Conservation (phyloP, 2,329 filamentous ascomycete genomes). For the Rachicladosporium sp. region DNA sequence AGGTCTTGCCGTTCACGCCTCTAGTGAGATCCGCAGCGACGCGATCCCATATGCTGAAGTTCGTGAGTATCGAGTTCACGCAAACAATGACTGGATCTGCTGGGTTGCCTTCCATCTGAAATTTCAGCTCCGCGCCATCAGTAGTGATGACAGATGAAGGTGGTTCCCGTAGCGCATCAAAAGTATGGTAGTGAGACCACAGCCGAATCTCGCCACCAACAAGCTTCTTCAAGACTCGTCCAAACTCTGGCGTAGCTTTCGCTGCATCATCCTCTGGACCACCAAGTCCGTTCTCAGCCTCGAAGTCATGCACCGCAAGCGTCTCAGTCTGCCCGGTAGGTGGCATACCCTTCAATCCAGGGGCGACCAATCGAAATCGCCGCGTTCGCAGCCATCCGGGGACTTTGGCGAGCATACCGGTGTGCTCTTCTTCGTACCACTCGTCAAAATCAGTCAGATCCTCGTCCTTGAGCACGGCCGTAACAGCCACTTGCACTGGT, state of each 20-base stretch:
- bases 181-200: conserved; percentile 67
- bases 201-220: conserved; percentile 45
- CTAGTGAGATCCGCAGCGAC: conserved; percentile 50
- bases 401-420: conserved; percentile 56
- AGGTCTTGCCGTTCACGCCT: conserved; percentile 42
- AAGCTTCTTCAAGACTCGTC: conserved; percentile 46
- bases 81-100: conserved; percentile 62
- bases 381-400: conserved; percentile 69
- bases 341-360: conserved; percentile 38
- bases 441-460: conserved; percentile 49
- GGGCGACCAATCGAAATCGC: conserved; percentile 53
- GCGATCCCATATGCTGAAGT: conserved; percentile 68
- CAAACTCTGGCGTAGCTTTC: conserved; percentile 49
- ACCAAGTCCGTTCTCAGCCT: conserved; percentile 51
- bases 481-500: conserved; percentile 15
- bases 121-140: conserved; percentile 59
- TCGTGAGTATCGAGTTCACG: conserved; percentile 68
- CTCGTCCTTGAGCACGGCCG: conserved; percentile 30
- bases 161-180: conserved; percentile 48
- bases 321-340: conserved; percentile 42
- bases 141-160: conserved; percentile 57
- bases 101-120: conserved; percentile 61
- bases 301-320: conserved; percentile 62
- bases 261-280: conserved; percentile 50
- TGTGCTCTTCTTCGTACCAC: conserved; percentile 68